A percentile compares a stretch with the other conserved stretches of the same genome.
phyloP scores from a whole-genome alignment of 164 flowering plant genomes.

The Brasenia schreberi region DNA sequence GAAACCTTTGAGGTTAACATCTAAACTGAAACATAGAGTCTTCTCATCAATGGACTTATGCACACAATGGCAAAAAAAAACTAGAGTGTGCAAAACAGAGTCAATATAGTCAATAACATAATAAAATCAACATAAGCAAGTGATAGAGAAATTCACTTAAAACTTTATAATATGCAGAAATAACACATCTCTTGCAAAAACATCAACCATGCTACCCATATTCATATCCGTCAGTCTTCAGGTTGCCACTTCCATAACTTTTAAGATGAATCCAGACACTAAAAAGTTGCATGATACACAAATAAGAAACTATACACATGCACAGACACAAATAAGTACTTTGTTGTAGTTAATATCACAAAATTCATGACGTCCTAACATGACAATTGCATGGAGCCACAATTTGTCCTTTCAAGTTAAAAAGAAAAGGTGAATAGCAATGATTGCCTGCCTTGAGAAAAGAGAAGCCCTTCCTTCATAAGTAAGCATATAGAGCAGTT shows the following conservation, averaged over 20 bases:
- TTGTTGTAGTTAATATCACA: neutral
- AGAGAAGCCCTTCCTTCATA: slow-evolving; percentile 66
- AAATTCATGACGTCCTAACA: slow-evolving; percentile 5
- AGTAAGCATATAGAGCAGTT: slow-evolving; percentile 68
- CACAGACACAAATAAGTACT: neutral
- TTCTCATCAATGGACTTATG: no score
- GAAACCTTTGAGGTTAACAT: neutral
- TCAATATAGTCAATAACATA: neutral
- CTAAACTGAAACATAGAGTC: neutral
- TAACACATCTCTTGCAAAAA: no score
- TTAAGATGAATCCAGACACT: no score
- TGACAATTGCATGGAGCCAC: slow-evolving; percentile 12
- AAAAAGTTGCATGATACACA: no score
- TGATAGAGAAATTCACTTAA: neutral
- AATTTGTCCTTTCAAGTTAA: slow-evolving; percentile 19
- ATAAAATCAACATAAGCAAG: neutral
- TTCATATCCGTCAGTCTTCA: no score
- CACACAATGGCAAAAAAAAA: no score
- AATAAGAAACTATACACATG: neutral
- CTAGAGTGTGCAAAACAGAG: neutral
- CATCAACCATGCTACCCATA: no score
- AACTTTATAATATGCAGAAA: neutral
- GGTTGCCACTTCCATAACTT: no score
- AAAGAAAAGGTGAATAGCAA: slow-evolving; percentile 33
- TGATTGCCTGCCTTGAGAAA: slow-evolving; percentile 71